Conservation (phyloP, 768 basidiomycete genomes). For the Hericium alpestre region DNA sequence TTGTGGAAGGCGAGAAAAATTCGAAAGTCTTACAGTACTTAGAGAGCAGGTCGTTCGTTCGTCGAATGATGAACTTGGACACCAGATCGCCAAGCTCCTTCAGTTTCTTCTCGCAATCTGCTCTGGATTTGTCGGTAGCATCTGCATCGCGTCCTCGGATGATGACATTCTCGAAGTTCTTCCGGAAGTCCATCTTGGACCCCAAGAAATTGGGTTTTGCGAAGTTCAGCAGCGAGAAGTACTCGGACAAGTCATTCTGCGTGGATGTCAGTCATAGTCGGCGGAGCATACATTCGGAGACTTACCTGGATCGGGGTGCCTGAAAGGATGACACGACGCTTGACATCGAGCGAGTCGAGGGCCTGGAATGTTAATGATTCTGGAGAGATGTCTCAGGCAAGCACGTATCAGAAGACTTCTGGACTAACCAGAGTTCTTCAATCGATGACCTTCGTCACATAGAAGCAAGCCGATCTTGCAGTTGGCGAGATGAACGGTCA, state of each 20-base stretch:
- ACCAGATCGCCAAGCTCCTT: slow-evolving; percentile 84
- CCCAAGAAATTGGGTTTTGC: slow-evolving; percentile 89
- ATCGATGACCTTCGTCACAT: slow-evolving; percentile 92
- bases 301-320: slow-evolving; percentile 85
- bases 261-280: neutral
- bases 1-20: neutral
- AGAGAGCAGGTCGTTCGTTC: slow-evolving; percentile 88
- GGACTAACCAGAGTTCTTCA: slow-evolving; percentile 83
- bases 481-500: slow-evolving; percentile 63
- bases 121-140: slow-evolving; percentile 69
- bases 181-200: slow-evolving; percentile 81
- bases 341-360: slow-evolving; percentile 72
- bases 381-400: slow-evolving; percentile 18
- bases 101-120: slow-evolving; percentile 78
- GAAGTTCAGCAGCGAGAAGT: slow-evolving; percentile 87
- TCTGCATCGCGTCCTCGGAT: slow-evolving; percentile 84
- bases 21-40: slow-evolving; percentile 67
- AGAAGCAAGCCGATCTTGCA: slow-evolving; percentile 86
- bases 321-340: slow-evolving; percentile 85
- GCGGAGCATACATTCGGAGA: neutral
- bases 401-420: neutral
- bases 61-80: slow-evolving; percentile 87
- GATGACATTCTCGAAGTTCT: slow-evolving; percentile 89
- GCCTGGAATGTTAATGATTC: slow-evolving; percentile 85
- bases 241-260: slow-evolving; percentile 89